Base-by-base conservation (phyloP, 495 filamentous ascomycete species). In the Aspergillus avenaceus region DNA sequence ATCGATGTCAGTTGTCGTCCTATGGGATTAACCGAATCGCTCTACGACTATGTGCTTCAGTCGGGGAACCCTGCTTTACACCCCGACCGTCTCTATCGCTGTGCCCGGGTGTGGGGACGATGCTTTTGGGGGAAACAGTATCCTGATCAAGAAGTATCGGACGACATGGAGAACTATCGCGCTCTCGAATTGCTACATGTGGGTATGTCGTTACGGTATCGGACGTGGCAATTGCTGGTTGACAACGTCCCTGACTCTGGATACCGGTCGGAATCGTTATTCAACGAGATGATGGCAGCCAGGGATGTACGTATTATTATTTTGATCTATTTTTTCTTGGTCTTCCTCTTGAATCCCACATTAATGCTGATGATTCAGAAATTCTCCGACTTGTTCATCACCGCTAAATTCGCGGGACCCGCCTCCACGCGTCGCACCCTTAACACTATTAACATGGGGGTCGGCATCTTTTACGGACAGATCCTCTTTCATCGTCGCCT, bases 121-220 rank as follows among this genome's bases (percentile, higher is more conserved):
- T 73, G 70, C 43, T 71, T 71, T 47, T 78, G 71, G 70, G 72
- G 67, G 8, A 53, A 62, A 22, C 58, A 63, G 6, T 80, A 80
- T 53, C 76, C 75, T 0, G 67, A 73, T 21, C 61, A 70, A 13
- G 65, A 80, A 53, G 61, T 70, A 13, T 53, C 68, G 8, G 76
- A 80, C 49, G 76, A 80, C 49, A 70, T 75, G 26, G 66, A 77
- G 45, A 78, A 80, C 47, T 69, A 72, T 41, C 60, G 69, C 23
- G 71, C 57, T 1, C 47, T 74, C 11, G 71, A 74, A 38, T 51
- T 74, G 9, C 45, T 74, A 8, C 71, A 74, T 38, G 48, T 52
- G 2, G 67, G 57, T 1, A 60, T 68, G 32, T 55, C 56, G 22
- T 52, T 77, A 25, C 64, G 71, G 23, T 63, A 75, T 46, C 63